Evolutionary conservation across 495 filamentous ascomycete genomes (phyloP), one percentile per base, ranked within the genome.

Genomic region (Echria macrotheca): DNA sequence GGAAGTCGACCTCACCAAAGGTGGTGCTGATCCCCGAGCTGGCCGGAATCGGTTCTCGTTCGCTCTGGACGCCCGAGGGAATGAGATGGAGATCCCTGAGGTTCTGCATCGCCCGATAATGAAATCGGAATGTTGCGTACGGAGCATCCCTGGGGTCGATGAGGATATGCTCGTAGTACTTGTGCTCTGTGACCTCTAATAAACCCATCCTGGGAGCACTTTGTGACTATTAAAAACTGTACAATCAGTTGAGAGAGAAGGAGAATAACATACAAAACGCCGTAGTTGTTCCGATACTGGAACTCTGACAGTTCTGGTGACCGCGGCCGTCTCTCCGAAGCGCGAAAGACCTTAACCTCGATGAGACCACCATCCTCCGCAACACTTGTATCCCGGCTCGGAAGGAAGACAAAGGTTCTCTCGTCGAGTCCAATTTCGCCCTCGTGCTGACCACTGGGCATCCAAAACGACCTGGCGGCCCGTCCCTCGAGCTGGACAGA

Each of bases 341-440:
- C 72, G 23, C 76, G 68, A 49, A 73, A 78, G 10, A 67, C 73
- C 26, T 66, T 65, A 7, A 79, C 54, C 51, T 78, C 73, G 31
- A 79, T 75, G 5, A 77, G 46, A 17, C 76, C 76, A 24, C 76
- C 76, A 47, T 77, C 72, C 29, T 70, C 67, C 22, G 72, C 71
- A 10, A 60, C 49, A n/a, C 65, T 62, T 19, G 53, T 49, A 24
- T 68, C 61, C 5, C 63, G 53, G 15, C 59, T 63, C 10, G 64
- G 67, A 23, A 63, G 53, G 35, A 75, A 75, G 22, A 68, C 61
- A 38, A 73, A 71, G 32, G 64, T 71, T 8, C 69, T 54, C 2
- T 59, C 56, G 55, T 75, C 72, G 47, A 72, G 57, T 1, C 68
- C 69, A 18, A 55, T 49, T 23, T 52, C 45, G 14, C 57, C 50